Evolutionary conservation across 805 yeast genomes (phyloP).

Genomic region (Clavispora vitiphila): DNA sequence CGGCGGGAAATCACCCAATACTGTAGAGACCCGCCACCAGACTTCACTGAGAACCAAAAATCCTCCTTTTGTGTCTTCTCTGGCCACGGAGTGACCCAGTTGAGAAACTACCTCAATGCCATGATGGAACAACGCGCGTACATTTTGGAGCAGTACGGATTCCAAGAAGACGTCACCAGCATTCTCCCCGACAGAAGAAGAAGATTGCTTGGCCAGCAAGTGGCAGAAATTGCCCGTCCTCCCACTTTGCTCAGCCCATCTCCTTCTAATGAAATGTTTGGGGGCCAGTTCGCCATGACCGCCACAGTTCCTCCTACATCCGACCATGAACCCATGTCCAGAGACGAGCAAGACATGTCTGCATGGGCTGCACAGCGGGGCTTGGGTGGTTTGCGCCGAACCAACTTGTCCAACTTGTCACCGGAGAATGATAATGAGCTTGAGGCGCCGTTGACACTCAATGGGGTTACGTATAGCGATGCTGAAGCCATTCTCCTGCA

Average conservation of each 20-base stretch:
- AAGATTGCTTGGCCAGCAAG: constrained; percentile 1
- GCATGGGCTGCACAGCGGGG: constrained; percentile 25
- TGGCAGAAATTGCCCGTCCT: background rate
- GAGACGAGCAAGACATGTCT: constrained; percentile 13
- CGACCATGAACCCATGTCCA: background rate
- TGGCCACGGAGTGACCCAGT: constrained; percentile 77
- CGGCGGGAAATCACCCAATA: constrained; percentile 78
- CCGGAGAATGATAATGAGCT: background rate
- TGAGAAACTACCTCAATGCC: constrained; percentile 62
- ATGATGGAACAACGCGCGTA: constrained; percentile 16
- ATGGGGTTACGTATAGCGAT: constrained; percentile 7
- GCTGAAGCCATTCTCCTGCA: constrained; percentile 15
- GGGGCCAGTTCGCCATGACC: constrained; percentile 1
- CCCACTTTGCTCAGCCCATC: constrained; percentile 4
- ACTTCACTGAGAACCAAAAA: constrained; percentile 82
- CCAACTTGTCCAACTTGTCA: constrained; percentile 2
- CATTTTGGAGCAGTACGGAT: constrained; percentile 14
- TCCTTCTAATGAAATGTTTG: constrained; percentile 10
- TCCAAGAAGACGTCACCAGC: constrained; percentile 7
- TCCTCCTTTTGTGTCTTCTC: constrained; percentile 88
- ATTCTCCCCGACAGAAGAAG: constrained; percentile 5
- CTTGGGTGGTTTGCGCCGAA: constrained; percentile 20
- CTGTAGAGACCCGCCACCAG: constrained; percentile 91
- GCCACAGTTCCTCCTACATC: constrained; percentile 6
- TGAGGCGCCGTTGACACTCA: constrained; percentile 1